Conservation (phyloP, 1,284 basidiomycete species). For the Peniophora sp. region DNA sequence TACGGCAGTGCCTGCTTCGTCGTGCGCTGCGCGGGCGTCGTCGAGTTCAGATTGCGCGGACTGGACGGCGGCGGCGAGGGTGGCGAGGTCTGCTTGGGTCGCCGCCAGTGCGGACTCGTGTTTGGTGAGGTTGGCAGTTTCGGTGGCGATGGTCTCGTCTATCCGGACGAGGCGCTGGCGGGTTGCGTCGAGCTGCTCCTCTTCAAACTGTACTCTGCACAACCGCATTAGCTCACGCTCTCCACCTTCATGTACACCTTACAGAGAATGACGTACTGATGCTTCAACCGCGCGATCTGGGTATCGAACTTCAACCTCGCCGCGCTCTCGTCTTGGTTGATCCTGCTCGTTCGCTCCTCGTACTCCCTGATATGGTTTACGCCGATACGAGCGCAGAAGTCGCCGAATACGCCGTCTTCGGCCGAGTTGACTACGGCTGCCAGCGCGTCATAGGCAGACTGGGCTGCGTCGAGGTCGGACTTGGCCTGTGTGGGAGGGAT, state of each 20-base stretch:
- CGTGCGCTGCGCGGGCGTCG: slow-evolving; percentile 53
- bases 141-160: slow-evolving; percentile 44
- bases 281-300: slow-evolving; percentile 80
- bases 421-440: slow-evolving; percentile 61
- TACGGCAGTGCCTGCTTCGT: slow-evolving; percentile 62
- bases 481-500: slow-evolving; percentile 40
- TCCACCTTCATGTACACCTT: neutral
- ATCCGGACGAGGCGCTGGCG: slow-evolving; percentile 59
- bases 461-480: slow-evolving; percentile 41
- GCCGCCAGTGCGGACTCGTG: slow-evolving; percentile 52
- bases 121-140: slow-evolving; percentile 48
- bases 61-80: slow-evolving; percentile 52
- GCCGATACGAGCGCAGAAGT: slow-evolving; percentile 79
- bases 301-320: slow-evolving; percentile 80
- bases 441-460: slow-evolving; percentile 50
- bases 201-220: slow-evolving; percentile 69
- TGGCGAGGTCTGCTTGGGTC: slow-evolving; percentile 59
- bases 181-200: slow-evolving; percentile 59
- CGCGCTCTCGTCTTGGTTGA: slow-evolving; percentile 82
- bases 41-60: slow-evolving; percentile 55
- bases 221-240: slow-evolving; percentile 1
- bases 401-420: slow-evolving; percentile 75
- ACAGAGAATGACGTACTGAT: slow-evolving; percentile 57
- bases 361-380: slow-evolving; percentile 89
- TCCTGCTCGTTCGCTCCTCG: slow-evolving; percentile 86